Conservation (phyloP, 2,329 filamentous ascomycete species). For the Aspergillus sp. region DNA sequence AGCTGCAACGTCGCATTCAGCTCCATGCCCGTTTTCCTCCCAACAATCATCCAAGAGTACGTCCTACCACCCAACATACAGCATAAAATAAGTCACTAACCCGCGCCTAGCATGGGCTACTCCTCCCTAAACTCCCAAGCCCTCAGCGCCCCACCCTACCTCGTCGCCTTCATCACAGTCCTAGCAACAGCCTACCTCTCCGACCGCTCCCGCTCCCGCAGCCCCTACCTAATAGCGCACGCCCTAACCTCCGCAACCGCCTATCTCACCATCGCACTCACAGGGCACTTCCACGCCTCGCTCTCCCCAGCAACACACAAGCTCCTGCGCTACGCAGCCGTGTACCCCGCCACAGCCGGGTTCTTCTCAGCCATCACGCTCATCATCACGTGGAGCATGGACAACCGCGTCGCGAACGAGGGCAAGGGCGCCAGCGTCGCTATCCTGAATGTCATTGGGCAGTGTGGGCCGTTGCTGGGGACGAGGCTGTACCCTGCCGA, state of each 20-base stretch:
- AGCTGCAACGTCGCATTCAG: constrained; percentile 84
- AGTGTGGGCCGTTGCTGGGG: constrained; percentile 73
- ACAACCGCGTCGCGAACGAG: constrained; percentile 72
- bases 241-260: constrained; percentile 68
- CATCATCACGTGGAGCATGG: constrained; percentile 84
- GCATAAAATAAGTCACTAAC: not conserved
- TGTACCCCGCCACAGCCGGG: constrained; percentile 76
- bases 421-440: constrained; percentile 75
- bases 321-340: constrained; percentile 64
- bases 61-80: constrained; percentile 9
- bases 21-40: constrained; percentile 83
- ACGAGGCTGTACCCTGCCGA: constrained; percentile 62
- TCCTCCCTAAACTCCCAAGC: constrained; percentile 68
- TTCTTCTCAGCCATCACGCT: constrained; percentile 84
- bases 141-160: constrained; percentile 77
- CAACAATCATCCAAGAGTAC: constrained; percentile 69
- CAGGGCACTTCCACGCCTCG: constrained; percentile 44
- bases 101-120: constrained; percentile 65
- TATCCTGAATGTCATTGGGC: constrained; percentile 77
- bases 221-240: constrained; percentile 66
- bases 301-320: constrained; percentile 35
- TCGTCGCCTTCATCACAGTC: constrained; percentile 71
- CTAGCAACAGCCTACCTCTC: constrained; percentile 71
- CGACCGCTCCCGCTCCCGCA: constrained; percentile 64
- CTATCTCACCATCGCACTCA: constrained; percentile 60